A percentile compares a stretch with the other conserved stretches of the same genome.
Evolutionary conservation across 2,329 filamentous ascomycete genomes (phyloP).

Genomic region (Aureobasidium vineae): DNA sequence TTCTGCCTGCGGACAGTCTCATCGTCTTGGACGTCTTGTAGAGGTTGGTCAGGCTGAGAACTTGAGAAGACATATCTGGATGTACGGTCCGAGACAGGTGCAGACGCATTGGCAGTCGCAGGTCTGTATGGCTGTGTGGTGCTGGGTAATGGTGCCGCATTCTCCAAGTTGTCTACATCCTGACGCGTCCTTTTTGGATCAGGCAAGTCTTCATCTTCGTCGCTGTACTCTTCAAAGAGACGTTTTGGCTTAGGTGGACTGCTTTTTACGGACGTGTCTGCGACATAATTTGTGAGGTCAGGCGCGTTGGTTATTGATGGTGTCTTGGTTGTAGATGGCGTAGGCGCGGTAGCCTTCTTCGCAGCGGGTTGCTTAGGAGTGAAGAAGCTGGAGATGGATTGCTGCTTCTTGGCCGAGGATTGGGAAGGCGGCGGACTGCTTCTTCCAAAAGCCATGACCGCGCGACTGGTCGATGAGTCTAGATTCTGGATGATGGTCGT

Average conservation of each 20-base stretch:
- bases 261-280: neutral
- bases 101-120: conserved; percentile 28
- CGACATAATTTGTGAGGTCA: conserved; percentile 26
- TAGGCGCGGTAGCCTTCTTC: conserved; percentile 68
- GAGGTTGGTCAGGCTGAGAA: conserved; percentile 41
- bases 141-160: conserved; percentile 13
- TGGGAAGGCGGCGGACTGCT: conserved; percentile 27
- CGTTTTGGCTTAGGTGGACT: conserved; percentile 31
- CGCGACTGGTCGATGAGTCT: neutral
- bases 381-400: conserved; percentile 85
- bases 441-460: conserved; percentile 21
- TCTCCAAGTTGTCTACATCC: conserved; percentile 24
- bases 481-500: neutral
- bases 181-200: conserved; percentile 37
- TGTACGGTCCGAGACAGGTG: conserved; percentile 48
- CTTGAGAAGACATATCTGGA: conserved; percentile 60
- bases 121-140: conserved; percentile 32
- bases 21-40: conserved; percentile 45
- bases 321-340: conserved; percentile 54
- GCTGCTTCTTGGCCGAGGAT: conserved; percentile 63
- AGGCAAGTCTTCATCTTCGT: conserved; percentile 41
- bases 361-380: conserved; percentile 45
- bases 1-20: conserved; percentile 59
- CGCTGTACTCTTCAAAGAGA: conserved; percentile 44
- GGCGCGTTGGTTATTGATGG: conserved; percentile 27